Conservation (phyloP, 1,284 basidiomycete genomes). For the Cerioporus squamosus region DNA sequence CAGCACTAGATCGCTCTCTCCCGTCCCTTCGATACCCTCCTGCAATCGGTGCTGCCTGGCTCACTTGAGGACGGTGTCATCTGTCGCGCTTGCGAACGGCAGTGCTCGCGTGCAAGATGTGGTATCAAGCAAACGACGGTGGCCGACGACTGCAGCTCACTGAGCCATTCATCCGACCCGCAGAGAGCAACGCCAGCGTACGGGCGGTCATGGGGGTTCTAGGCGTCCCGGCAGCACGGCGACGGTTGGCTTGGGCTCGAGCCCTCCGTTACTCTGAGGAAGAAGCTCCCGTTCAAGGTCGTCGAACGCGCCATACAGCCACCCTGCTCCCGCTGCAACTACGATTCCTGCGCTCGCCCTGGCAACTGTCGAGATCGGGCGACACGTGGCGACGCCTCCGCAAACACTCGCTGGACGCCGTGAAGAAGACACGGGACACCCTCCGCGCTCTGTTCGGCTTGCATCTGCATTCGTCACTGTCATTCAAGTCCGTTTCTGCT, state of each 20-base stretch:
- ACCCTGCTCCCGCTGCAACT: background rate
- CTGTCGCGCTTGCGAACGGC: slow-evolving; percentile 32
- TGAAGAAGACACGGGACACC: background rate
- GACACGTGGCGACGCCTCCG: slow-evolving; percentile 1
- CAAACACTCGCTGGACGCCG: background rate
- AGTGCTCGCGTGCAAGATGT: slow-evolving; percentile 38
- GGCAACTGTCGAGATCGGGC: background rate
- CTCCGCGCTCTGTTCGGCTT: slow-evolving; percentile 5
- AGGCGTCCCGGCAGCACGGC: slow-evolving; percentile 23
- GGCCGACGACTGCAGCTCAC: slow-evolving; percentile 32
- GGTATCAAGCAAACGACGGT: slow-evolving; percentile 37
- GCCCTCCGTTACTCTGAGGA: slow-evolving; percentile 5
- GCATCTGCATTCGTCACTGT: too few species aligned
- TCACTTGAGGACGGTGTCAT: slow-evolving; percentile 27
- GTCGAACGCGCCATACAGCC: background rate
- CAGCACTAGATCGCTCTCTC: slow-evolving; percentile 5
- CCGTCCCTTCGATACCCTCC: slow-evolving; percentile 24
- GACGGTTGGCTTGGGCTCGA: slow-evolving; percentile 16
- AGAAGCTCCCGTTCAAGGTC: slow-evolving; percentile 18
- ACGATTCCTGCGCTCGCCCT: background rate
- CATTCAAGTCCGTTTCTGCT: background rate
- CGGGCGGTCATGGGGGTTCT: slow-evolving; percentile 30
- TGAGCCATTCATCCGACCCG: slow-evolving; percentile 35
- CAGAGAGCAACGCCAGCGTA: slow-evolving; percentile 32
- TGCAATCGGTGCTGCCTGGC: slow-evolving; percentile 31